Base-by-base conservation (phyloP, 2,329 filamentous ascomycete genomes). In the Stagonosporopsis chrysanthemi region DNA sequence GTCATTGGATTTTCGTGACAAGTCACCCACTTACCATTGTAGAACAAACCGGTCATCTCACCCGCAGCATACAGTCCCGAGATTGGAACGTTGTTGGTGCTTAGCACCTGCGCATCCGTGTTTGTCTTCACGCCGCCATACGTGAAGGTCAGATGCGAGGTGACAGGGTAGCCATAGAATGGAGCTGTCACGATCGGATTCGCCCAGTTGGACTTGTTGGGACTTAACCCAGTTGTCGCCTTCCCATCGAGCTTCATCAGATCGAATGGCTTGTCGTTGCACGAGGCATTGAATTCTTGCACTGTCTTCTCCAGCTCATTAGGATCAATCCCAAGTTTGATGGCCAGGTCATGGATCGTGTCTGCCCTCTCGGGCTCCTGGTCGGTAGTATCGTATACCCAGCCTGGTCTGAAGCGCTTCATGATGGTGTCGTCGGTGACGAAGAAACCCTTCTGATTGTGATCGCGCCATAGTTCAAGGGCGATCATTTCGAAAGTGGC, bases 401-500 rank as follows among this genome's bases (percentile, higher is more conserved):
- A 79, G 42, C 73, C 74, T 14, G 76, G 77, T 26, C 75, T 69
- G 71, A 79, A 79, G 3, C 72, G 68, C 35, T 78, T 67, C 77
- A 78, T 77, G 63, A 79, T 78, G 9, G 67, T 68, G 19, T 72
- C 67, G 56, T 79, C 77, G 8, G 77, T 78, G 52, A 79, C 64
- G 64, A 79, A 79, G 65, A 74, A 79, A 42, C 74, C 77, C 44
- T 75, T 76, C 55, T 76, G 71, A 52, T 79, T 74, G 28, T 79
- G 76, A 48, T 78, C 72, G 42, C 73, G 65, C 77, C 77, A 79
- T 41, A 74, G 72, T 54, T 79, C 69, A 6, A 78, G 68, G 3
- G 77, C 77, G 33, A 78, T 77, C 74, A 77, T 76, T 61, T 80
- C 77, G 58, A 79, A 79, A 1, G 77, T 79, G 6, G 77, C 76